Conservation (phyloP, 306 rosid genomes). For the Pterocarpus macrocarpus region DNA sequence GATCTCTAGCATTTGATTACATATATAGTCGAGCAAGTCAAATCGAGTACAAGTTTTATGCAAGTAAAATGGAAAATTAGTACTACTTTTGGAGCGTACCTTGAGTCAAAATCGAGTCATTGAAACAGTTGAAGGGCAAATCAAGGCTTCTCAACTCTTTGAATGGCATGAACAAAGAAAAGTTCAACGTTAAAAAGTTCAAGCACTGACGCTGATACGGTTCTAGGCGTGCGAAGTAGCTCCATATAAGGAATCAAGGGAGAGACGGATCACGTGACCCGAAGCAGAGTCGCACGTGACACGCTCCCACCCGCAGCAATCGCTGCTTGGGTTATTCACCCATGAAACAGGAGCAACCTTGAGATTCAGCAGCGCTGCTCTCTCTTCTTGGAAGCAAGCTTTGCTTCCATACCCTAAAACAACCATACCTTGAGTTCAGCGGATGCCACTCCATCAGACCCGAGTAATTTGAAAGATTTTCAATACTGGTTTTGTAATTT, state of each 20-base stretch:
- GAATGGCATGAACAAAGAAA: background rate
- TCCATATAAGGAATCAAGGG: background rate
- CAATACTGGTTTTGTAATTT: too few species aligned
- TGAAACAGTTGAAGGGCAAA: background rate
- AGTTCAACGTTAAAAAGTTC: background rate
- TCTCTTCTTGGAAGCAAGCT: background rate
- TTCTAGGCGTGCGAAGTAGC: background rate
- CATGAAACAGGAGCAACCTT: background rate
- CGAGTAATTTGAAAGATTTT: too few species aligned
- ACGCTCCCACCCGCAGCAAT: slow-evolving; percentile 6
- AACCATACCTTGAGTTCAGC: background rate
- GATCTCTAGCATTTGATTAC: too few species aligned
- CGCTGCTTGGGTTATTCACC: background rate
- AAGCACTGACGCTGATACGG: background rate
- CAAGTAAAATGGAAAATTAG: too few species aligned
- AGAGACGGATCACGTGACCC: background rate
- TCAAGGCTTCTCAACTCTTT: background rate
- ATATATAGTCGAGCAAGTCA: too few species aligned
- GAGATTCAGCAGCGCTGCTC: background rate
- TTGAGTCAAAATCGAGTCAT: background rate
- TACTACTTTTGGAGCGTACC: background rate
- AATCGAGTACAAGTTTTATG: too few species aligned
- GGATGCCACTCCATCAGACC: background rate
- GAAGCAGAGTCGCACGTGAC: background rate
- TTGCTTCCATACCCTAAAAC: background rate